phyloP scores from a whole-genome alignment of 225 moss, liverwort and hornwort species.

The Sphagnum tenellum region DNA sequence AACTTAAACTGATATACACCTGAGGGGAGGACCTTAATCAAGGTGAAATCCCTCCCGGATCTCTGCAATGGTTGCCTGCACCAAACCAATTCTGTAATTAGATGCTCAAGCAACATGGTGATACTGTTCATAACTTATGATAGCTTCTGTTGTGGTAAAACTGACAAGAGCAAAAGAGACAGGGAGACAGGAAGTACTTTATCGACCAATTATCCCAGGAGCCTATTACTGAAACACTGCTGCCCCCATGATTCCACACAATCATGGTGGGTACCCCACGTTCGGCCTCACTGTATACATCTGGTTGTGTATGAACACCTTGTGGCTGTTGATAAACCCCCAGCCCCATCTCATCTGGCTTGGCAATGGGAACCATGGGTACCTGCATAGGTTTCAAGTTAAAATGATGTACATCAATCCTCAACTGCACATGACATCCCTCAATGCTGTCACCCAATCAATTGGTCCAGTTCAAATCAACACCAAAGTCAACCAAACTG shows the following conservation, averaged over 20 bases:
- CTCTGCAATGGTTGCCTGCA: slow-evolving; percentile 75
- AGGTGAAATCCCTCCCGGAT: slow-evolving; percentile 82
- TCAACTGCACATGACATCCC: no score
- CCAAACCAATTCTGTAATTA: no score
- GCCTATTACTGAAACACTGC: slow-evolving; percentile 75
- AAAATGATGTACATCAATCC: no score
- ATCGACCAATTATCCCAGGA: slow-evolving; percentile 97
- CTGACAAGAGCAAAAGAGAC: no score
- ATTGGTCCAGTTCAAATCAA: no score
- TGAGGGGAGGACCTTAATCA: slow-evolving; percentile 85
- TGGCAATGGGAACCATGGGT: slow-evolving; percentile 87
- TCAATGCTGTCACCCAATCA: no score
- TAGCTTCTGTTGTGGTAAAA: no score
- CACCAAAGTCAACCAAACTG: no score
- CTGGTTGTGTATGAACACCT: slow-evolving; percentile 31
- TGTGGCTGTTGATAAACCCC: slow-evolving; percentile 30
- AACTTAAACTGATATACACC: slow-evolving; percentile 95
- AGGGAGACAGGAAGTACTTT: slow-evolving; percentile 26
- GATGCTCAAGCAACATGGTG: no score
- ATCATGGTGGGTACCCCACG: slow-evolving; percentile 79
- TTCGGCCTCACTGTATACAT: slow-evolving; percentile 45
- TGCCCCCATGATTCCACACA: slow-evolving; percentile 87
- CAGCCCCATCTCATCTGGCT: slow-evolving; percentile 64
- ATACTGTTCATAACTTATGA: no score
- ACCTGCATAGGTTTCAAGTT: slow-evolving; percentile 27